Evolutionary conservation across 306 rosid genomes (phyloP).

Genomic region (Crotalaria pallida): DNA sequence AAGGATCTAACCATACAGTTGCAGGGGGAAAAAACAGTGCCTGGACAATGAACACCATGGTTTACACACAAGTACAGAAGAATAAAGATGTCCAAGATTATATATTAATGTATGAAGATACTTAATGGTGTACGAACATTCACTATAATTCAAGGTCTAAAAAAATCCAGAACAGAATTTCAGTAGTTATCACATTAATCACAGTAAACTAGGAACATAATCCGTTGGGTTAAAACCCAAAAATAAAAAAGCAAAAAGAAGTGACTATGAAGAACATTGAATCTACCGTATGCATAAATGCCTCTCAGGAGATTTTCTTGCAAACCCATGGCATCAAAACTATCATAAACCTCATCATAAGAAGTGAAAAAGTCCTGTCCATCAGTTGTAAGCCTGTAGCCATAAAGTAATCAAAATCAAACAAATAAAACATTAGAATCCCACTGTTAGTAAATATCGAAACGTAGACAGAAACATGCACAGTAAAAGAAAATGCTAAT

Average conservation of each 20-base stretch:
- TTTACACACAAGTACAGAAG: not conserved
- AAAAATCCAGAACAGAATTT: not conserved
- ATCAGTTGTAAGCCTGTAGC: slow-evolving; percentile 53
- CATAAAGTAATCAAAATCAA: slow-evolving; percentile 5
- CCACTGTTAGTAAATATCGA: not conserved
- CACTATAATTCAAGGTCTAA: not conserved
- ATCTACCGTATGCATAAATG: slow-evolving; percentile 69
- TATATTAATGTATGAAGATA: too few relatives aligned
- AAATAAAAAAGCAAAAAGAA: not conserved
- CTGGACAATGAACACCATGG: not conserved
- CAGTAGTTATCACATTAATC: not conserved
- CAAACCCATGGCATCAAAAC: slow-evolving; percentile 77
- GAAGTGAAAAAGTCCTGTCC: slow-evolving; percentile 72
- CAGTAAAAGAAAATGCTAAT: not conserved
- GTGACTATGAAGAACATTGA: not conserved
- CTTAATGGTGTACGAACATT: too few relatives aligned
- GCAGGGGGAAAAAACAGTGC: not conserved
- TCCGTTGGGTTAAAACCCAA: not conserved
- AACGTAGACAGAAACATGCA: not conserved
- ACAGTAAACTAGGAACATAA: not conserved
- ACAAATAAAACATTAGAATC: slow-evolving; percentile 15
- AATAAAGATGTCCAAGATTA: not conserved
- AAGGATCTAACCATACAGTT: not conserved
- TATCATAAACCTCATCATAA: slow-evolving; percentile 67
- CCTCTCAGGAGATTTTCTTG: slow-evolving; percentile 86